These are phyloP conservation scores for Loxodes magnus DNA, from an alignment of 73 alveolate species.

Conservation along the genomic window DNA sequence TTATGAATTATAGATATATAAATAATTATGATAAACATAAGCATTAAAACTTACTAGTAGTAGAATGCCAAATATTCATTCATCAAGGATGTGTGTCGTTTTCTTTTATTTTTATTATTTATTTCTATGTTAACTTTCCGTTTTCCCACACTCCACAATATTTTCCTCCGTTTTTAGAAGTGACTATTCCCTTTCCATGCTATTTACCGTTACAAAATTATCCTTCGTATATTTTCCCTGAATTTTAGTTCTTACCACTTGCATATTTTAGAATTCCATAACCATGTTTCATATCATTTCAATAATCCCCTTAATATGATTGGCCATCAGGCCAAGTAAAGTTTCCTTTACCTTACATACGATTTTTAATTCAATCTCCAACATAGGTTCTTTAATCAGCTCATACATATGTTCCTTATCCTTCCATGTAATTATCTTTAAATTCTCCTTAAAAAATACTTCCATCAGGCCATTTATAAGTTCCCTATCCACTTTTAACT, in stretches of 20 bases:
- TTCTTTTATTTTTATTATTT: too few species aligned
- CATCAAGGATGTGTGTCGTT: too few species aligned
- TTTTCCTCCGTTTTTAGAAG: conserved; percentile 1
- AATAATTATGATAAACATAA: too few species aligned
- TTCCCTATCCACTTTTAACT: conserved; percentile 44
- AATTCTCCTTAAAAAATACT: conserved; percentile 68
- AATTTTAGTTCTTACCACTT: too few species aligned
- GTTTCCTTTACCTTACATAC: conserved; percentile 24
- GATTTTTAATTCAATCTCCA: conserved; percentile 16
- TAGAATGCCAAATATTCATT: too few species aligned
- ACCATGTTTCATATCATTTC: neutral
- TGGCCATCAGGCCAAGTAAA: conserved; percentile 44
- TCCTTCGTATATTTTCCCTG: conserved; percentile 12
- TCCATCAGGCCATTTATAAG: conserved; percentile 55
- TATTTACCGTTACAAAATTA: conserved; percentile 16
- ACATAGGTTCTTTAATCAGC: conserved; percentile 16
- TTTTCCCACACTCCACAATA: conserved; percentile 23
- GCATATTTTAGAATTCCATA: neutral
- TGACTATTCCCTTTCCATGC: conserved; percentile 25
- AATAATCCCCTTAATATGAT: conserved; percentile 4
- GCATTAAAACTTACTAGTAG: too few species aligned
- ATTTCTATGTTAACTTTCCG: too few species aligned
- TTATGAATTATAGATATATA: too few species aligned
- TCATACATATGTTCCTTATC: conserved; percentile 50
- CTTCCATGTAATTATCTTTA: conserved; percentile 64